These are phyloP conservation scores for Rhodocollybia butyracea DNA, from an alignment of 768 basidiomycete genomes.

Conservation along the genomic window DNA sequence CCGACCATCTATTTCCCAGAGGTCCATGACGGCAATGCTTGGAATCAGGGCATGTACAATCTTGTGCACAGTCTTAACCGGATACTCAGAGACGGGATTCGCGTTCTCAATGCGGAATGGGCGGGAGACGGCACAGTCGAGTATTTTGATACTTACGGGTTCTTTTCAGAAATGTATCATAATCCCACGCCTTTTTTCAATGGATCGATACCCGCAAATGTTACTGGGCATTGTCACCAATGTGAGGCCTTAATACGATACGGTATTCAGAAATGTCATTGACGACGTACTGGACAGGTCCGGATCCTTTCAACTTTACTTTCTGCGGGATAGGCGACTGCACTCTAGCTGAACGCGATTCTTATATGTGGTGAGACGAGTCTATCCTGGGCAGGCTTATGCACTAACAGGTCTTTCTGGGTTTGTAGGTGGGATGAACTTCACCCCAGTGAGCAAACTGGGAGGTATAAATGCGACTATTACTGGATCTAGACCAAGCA, in stretches of 20 bases:
- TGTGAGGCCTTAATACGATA: conserved; percentile 10
- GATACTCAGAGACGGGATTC: conserved; percentile 15
- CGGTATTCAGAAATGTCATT: too few relatives aligned
- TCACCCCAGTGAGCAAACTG: too few relatives aligned
- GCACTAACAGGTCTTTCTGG: too few relatives aligned
- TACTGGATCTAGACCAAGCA: too few relatives aligned
- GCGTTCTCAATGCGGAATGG: conserved; percentile 15
- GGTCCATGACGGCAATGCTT: conserved; percentile 17
- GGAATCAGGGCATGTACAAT: conserved; percentile 20
- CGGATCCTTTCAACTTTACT: background rate
- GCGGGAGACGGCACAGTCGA: conserved; percentile 8
- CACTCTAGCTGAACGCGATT: conserved; percentile 16
- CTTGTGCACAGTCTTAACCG: conserved; percentile 17
- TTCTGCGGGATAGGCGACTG: conserved; percentile 14
- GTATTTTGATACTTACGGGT: conserved; percentile 18
- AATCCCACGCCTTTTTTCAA: conserved; percentile 19
- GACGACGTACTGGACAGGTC: background rate
- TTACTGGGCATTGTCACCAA: conserved; percentile 20
- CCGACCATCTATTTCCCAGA: conserved; percentile 18
- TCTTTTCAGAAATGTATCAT: conserved; percentile 20
- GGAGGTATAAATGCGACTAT: too few relatives aligned
- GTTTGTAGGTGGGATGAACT: too few relatives aligned
- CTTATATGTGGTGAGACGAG: conserved; percentile 19
- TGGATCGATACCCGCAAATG: conserved; percentile 19
- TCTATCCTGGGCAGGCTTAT: too few relatives aligned